Percentiles rank a stretch among this genome's conserved stretches.
These are phyloP conservation scores for Rubia balearica DNA, from an alignment of 305 asterid species.

Conservation along the genomic window DNA sequence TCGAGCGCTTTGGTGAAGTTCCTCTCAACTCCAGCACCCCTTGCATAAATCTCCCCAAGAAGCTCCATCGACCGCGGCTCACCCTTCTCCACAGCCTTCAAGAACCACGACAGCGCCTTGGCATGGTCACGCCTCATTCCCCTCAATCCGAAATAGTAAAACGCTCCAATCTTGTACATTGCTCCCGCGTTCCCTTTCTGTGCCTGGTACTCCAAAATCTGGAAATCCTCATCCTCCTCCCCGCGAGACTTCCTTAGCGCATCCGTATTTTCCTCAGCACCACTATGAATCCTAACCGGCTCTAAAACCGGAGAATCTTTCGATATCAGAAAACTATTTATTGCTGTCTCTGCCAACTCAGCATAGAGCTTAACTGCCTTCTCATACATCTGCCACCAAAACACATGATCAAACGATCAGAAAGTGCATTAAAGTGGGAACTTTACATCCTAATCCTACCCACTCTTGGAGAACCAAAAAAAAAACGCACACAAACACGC, in stretches of 20 bases:
- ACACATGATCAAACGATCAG: neutral
- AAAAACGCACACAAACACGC: neutral
- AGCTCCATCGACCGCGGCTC: constrained; percentile 96
- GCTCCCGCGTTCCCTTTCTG: constrained; percentile 94
- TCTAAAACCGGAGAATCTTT: constrained; percentile 90
- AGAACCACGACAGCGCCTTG: constrained; percentile 83
- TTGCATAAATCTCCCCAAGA: constrained; percentile 92
- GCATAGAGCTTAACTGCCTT: constrained; percentile 82
- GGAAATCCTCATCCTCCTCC: constrained; percentile 97
- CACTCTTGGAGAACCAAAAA: neutral
- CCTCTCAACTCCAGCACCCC: constrained; percentile 93
- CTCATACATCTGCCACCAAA: constrained; percentile 70
- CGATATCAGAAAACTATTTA: constrained; percentile 80
- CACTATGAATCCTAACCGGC: constrained; percentile 86
- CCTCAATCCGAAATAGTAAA: constrained; percentile 89
- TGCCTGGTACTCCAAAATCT: constrained; percentile 91
- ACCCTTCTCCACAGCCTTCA: constrained; percentile 85
- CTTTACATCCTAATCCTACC: neutral
- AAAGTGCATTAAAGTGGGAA: neutral
- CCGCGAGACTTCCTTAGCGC: constrained; percentile 91
- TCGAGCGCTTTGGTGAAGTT: constrained; percentile 87
- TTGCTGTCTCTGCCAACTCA: constrained; percentile 87
- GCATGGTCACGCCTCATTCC: constrained; percentile 83
- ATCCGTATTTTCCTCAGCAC: constrained; percentile 91
- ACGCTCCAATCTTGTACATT: constrained; percentile 83